Evolutionary conservation across 495 filamentous ascomycete species (phyloP), one percentile per base, ranked within the genome.

Genomic region (Aspergillus wentii): DNA sequence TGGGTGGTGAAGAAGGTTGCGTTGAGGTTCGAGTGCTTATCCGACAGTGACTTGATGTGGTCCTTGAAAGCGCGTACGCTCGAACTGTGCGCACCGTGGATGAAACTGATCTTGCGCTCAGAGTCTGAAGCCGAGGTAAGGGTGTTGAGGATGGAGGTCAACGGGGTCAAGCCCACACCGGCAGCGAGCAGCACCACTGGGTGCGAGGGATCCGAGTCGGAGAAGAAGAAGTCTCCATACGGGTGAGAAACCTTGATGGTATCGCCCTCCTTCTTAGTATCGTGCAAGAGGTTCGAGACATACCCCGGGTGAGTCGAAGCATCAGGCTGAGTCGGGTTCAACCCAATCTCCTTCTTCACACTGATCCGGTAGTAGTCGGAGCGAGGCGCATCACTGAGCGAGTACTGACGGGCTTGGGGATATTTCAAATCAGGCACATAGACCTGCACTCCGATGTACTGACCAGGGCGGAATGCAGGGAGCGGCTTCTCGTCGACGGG

Each of bases 281-380:
- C 74, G 61, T 88, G 81, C 19, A 88, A 62, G 38, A 85, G 54
- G 52, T 87, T 88, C 38, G 80, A 85, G 7, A 88, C 71, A 47
- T 76, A 64, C n/a, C 82, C 83, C 0, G 81, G 79, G 40, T 77
- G 59, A 21, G 60, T 44, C 30, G 52, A 40, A 20, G 62, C 61
- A n/a, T 46, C 45, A 18, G 72, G 48, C 20, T 77, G 61, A 5
- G 55, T 44, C 28, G 68, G 41, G 25, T 63, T 41, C 13, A 75
- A 41, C 17, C 76, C 80, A 3, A 57, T 48, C 56, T 87, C 82
- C 33, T 68, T 75, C 74, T 85, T 85, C 44, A 88, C 74, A 36
- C 68, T 80, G 61, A 87, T 80, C 35, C 83, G 78, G 64, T 83
- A 85, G 54, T 79, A 78, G 18, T 74, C 67, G 14, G 61, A 48